Evolutionary conservation across 2,329 filamentous ascomycete species (phyloP).

Genomic region (Arthrobotrys entomopaga): DNA sequence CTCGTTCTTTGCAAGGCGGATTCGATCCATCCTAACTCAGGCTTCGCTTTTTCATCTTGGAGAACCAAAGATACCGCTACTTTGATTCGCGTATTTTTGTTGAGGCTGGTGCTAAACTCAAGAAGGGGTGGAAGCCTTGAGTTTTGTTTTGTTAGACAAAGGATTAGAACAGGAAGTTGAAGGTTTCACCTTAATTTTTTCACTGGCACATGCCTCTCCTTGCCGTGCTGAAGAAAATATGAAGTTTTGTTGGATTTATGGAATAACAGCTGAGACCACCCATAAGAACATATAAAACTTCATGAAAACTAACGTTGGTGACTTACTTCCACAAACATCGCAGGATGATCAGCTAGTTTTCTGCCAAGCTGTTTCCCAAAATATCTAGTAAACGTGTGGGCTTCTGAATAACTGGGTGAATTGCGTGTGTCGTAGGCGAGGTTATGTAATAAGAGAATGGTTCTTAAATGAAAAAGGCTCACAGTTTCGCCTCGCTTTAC

Average conservation of each 20-base stretch:
- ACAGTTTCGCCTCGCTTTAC: conserved; percentile 95
- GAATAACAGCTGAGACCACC: conserved; percentile 73
- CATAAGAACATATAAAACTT: neutral
- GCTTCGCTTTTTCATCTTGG: conserved; percentile 79
- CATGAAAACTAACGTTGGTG: neutral
- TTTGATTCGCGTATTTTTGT: conserved; percentile 75
- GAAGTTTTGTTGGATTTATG: conserved; percentile 86
- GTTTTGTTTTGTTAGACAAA: conserved; percentile 6
- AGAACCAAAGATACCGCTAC: conserved; percentile 80
- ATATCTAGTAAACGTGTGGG: conserved; percentile 88
- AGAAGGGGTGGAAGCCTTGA: conserved; percentile 75
- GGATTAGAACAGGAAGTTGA: neutral
- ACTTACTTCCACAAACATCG: conserved; percentile 77
- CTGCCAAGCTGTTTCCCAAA: conserved; percentile 82
- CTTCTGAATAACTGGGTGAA: conserved; percentile 83
- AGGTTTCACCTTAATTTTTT: conserved; percentile 58
- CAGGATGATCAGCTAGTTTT: conserved; percentile 85
- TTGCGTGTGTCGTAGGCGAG: conserved; percentile 90
- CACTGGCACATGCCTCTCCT: conserved; percentile 75
- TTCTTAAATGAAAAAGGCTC: conserved; percentile 89
- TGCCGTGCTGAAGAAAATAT: conserved; percentile 89
- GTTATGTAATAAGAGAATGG: conserved; percentile 84
- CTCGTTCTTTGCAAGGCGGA: conserved; percentile 74
- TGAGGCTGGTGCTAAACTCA: conserved; percentile 77
- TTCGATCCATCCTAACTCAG: conserved; percentile 84